Evolutionary conservation across 495 filamentous ascomycete species (phyloP).

Genomic region (Friedmanniomyces endolithicus): DNA sequence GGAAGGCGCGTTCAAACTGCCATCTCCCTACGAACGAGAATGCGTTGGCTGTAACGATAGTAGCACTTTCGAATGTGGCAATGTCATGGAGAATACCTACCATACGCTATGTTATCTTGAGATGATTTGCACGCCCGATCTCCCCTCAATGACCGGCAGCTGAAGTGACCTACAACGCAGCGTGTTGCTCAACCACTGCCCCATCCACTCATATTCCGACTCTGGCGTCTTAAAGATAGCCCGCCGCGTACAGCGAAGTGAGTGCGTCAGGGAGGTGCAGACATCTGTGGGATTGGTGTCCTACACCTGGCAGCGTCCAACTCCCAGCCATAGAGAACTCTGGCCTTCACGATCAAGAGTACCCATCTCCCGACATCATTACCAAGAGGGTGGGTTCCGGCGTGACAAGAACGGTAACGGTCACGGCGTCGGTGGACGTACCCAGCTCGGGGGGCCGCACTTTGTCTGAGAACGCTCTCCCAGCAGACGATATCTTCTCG

Average conservation of each 20-base stretch:
- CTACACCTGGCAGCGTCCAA: constrained; percentile 32
- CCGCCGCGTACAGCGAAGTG: constrained; percentile 44
- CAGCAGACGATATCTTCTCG: constrained; percentile 20
- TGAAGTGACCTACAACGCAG: constrained; percentile 49
- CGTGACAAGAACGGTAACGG: constrained; percentile 41
- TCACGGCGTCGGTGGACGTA: constrained; percentile 40
- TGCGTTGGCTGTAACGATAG: not conserved
- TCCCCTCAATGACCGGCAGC: constrained; percentile 62
- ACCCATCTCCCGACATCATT: constrained; percentile 6
- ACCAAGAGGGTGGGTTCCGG: constrained; percentile 44
- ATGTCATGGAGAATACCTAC: too few relatives aligned
- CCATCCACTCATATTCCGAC: constrained; percentile 47
- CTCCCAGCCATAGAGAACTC: constrained; percentile 25
- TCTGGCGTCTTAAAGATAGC: constrained; percentile 41
- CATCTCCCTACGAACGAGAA: too few relatives aligned
- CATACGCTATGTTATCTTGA: constrained; percentile 27
- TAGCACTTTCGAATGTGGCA: too few relatives aligned
- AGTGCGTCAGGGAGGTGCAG: constrained; percentile 42
- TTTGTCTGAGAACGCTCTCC: constrained; percentile 26
- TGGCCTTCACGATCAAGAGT: not conserved
- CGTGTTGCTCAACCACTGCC: constrained; percentile 57
- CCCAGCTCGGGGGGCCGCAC: constrained; percentile 33
- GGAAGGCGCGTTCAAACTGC: too few relatives aligned
- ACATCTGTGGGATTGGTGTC: constrained; percentile 45
- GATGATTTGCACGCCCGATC: constrained; percentile 63